Evolutionary conservation across 148 eudicot genomes (phyloP).

Genomic region (Spergularia marina): DNA sequence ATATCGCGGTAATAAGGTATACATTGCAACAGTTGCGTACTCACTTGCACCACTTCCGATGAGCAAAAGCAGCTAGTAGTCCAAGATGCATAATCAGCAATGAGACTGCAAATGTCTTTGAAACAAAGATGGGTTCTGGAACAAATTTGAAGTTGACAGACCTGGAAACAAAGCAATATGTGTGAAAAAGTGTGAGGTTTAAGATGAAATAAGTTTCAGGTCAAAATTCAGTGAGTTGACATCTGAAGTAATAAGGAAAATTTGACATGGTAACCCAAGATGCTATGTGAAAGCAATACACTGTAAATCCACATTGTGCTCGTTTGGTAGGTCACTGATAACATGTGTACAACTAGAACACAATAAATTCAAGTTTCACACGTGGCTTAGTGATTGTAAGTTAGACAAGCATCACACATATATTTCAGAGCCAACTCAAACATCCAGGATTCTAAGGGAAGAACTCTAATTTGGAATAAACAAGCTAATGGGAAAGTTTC

Average conservation of each 20-base stretch:
- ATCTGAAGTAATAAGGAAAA: not conserved
- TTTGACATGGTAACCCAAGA: not conserved
- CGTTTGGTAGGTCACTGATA: not conserved
- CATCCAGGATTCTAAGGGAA: too few relatives aligned
- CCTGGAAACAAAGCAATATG: conserved; percentile 43
- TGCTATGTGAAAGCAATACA: not conserved
- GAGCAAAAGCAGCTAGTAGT: conserved; percentile 61
- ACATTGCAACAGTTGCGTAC: conserved; percentile 14
- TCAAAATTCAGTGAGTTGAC: not conserved
- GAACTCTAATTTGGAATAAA: too few relatives aligned
- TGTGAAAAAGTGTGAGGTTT: not conserved
- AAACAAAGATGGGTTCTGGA: conserved; percentile 79
- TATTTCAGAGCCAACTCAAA: too few relatives aligned
- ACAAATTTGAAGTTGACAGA: conserved; percentile 98
- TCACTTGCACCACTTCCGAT: conserved; percentile 94
- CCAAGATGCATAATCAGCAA: conserved; percentile 65
- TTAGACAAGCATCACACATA: too few relatives aligned
- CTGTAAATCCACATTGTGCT: not conserved
- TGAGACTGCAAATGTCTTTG: conserved; percentile 66
- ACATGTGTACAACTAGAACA: not conserved
- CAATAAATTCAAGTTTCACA: not conserved
- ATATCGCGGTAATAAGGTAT: not conserved
- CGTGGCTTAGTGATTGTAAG: too few relatives aligned
- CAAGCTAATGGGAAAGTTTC: too few relatives aligned
- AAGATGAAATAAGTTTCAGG: not conserved